Evolutionary conservation across 2,329 filamentous ascomycete species (phyloP), one percentile per base, ranked within the genome.

Genomic region (Aspergillus viridinutans): DNA sequence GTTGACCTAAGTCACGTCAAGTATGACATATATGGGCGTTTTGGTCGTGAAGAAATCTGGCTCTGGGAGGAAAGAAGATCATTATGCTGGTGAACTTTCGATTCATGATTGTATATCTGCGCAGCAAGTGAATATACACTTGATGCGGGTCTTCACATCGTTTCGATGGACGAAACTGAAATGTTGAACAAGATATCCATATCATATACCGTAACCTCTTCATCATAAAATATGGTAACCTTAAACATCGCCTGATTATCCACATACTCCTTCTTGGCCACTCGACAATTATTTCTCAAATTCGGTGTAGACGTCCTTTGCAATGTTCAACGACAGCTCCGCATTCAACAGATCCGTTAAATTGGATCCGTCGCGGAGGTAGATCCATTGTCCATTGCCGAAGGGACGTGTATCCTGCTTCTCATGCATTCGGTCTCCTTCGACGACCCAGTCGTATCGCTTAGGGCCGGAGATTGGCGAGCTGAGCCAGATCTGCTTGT

Each of bases 401-500:
- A 72, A 71, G 17, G 69, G 68, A 26, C 74, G 67, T 2, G 86
- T 88, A 32, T 87, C 91, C 74, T 92, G 88, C 78, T 95, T 95
- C 70, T 91, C 83, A 67, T 86, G 76, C 80, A 92, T 89, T 32
- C 83, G 81, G 66, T 94, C 90, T 57, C 87, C 74, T 56, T 73
- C 70, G 14, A 92, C 73, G 55, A 96, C 89, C 84, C 90, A 99
- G 74, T 97, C 92, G 78, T 88, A 99, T 57, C 93, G 87, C 78
- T 97, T 97, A 14, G 94, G 94, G 0, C 94, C 94, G 5, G 90
- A 92, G 54, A 91, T 80, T 3, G 94, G 94, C 47, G 91, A 96
- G 40, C 90, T 94, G 49, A 97, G 85, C 94, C 94, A 99, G 70
- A 99, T 96, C 72, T 88, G 94, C 80, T 92, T 94, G 81, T 97